Evolutionary conservation across 2,329 filamentous ascomycete species (phyloP).

Genomic region (Conoideocrella luteorostrata): DNA sequence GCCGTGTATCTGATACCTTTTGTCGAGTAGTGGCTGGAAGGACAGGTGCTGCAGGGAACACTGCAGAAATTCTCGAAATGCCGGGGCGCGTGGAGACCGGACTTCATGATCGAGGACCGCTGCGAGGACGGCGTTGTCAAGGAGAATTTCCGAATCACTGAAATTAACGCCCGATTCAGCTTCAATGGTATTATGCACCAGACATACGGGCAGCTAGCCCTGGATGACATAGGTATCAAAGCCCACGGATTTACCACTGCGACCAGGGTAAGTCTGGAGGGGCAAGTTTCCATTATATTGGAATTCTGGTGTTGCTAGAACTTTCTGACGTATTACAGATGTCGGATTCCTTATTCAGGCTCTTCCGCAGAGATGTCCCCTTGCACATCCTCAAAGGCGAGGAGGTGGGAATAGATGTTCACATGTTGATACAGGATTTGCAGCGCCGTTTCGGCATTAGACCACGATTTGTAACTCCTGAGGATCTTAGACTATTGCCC

Average conservation of each 20-base stretch:
- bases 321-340: slow-evolving; percentile 17
- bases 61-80: slow-evolving; percentile 16
- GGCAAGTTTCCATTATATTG: too few relatives aligned
- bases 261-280: slow-evolving; percentile 14
- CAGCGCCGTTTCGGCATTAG: slow-evolving; percentile 20
- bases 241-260: slow-evolving; percentile 16
- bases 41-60: slow-evolving; percentile 18
- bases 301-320: not conserved
- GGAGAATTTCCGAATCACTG: slow-evolving; percentile 28
- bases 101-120: slow-evolving; percentile 30
- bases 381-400: slow-evolving; percentile 32
- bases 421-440: slow-evolving; percentile 28
- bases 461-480: slow-evolving; percentile 26
- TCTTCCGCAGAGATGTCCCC: slow-evolving; percentile 23
- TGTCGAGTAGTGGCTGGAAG: slow-evolving; percentile 28
- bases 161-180: slow-evolving; percentile 35
- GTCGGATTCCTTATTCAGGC: slow-evolving; percentile 20
- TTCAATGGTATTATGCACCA: slow-evolving; percentile 31
- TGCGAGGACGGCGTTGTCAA: not conserved
- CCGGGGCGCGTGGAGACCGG: slow-evolving; percentile 31
- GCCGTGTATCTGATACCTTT: too few relatives aligned
- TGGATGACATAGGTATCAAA: slow-evolving; percentile 14
- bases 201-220: slow-evolving; percentile 23
- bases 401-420: slow-evolving; percentile 32
- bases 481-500: slow-evolving; percentile 25